These are phyloP conservation scores for Amanita fuliginea DNA, from an alignment of 768 basidiomycete genomes.

Conservation along the genomic window DNA sequence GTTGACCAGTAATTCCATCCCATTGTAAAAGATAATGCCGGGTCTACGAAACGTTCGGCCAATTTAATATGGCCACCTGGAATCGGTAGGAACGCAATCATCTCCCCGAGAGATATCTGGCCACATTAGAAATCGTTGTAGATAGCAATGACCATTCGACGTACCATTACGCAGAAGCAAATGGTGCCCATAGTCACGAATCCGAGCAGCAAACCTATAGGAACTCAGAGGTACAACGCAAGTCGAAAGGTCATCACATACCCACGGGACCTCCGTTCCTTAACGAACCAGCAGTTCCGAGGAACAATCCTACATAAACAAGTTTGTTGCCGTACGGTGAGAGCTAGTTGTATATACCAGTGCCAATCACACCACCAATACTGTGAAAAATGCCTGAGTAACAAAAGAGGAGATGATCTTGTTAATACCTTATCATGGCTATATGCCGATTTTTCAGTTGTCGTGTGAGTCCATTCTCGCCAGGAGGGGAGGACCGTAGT, in stretches of 20 bases:
- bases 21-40: conserved; percentile 53
- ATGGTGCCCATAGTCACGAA: conserved; percentile 56
- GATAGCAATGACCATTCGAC: conserved; percentile 7
- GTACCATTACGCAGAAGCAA: conserved; percentile 63
- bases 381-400: conserved; percentile 17
- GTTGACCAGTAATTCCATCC: conserved; percentile 39
- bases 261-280: conserved; percentile 60
- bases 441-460: conserved; percentile 72
- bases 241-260: conserved; percentile 9
- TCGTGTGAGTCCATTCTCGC: conserved; percentile 28
- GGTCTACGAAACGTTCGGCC: conserved; percentile 75
- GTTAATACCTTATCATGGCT: conserved; percentile 62
- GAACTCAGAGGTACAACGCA: not conserved
- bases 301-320: conserved; percentile 41
- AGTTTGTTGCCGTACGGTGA: not conserved
- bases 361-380: conserved; percentile 53
- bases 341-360: conserved; percentile 28
- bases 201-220: conserved; percentile 53
- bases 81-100: conserved; percentile 71
- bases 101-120: conserved; percentile 61
- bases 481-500: conserved; percentile 1
- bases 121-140: not conserved
- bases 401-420: not conserved
- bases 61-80: conserved; percentile 74
- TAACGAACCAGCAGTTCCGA: conserved; percentile 46